Evolutionary conservation across 352 stramenopile genomes (phyloP).

Genomic region (Globisporangium nagaii): DNA sequence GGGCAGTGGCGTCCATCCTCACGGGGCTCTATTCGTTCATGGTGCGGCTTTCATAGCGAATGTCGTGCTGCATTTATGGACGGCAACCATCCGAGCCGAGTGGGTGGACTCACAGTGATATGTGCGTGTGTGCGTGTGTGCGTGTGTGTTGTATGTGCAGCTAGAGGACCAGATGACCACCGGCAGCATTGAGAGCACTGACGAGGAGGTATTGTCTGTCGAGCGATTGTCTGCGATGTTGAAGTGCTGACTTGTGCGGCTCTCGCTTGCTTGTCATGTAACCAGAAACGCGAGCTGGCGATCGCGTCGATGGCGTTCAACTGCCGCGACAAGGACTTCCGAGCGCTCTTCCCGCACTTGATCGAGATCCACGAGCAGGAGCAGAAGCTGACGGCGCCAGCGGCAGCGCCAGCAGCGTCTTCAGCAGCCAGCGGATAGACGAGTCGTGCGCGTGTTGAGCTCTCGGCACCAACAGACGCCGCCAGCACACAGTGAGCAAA

Average conservation of each 20-base stretch:
- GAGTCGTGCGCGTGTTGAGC: not conserved
- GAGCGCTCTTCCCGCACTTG: constrained; percentile 80
- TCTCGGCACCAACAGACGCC: too few relatives aligned
- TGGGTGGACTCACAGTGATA: not conserved
- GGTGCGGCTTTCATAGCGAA: constrained; percentile 26
- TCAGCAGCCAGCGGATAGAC: constrained; percentile 1
- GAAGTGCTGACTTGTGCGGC: not conserved
- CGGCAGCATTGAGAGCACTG: constrained; percentile 75
- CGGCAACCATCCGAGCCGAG: not conserved
- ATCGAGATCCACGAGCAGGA: constrained; percentile 41
- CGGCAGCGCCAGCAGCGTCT: not conserved
- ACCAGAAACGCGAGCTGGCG: constrained; percentile 69
- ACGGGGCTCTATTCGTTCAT: constrained; percentile 95
- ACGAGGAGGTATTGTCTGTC: constrained; percentile 42
- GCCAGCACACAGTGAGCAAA: too few relatives aligned
- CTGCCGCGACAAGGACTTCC: constrained; percentile 79
- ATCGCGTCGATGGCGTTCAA: constrained; percentile 68
- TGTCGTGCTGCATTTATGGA: not conserved
- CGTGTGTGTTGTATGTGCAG: constrained; percentile 7
- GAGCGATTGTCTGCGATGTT: not conserved
- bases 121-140: not conserved
- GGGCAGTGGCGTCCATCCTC: constrained; percentile 93
- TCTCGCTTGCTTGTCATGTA: not conserved
- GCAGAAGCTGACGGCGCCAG: not conserved
- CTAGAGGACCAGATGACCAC: constrained; percentile 80